phyloP scores from a whole-genome alignment of 2,329 filamentous ascomycete genomes.

The Microcyclospora pomicola region DNA sequence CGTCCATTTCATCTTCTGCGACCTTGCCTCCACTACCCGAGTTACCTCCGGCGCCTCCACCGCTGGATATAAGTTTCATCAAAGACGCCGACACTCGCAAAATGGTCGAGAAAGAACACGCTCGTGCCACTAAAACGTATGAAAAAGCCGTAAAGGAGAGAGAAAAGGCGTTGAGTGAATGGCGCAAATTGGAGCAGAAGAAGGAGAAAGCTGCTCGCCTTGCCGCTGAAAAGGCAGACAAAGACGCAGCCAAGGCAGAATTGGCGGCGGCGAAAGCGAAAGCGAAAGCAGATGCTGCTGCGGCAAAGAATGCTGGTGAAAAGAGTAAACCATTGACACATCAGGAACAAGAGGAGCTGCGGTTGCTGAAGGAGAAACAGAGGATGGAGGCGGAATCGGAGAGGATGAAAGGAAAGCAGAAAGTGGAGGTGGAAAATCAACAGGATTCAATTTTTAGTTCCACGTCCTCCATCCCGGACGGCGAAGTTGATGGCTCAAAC shows the following conservation, averaged over 20 bases:
- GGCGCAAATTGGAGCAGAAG: constrained; percentile 43
- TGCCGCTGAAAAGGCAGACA: constrained; percentile 23
- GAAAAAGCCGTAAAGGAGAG: constrained; percentile 53
- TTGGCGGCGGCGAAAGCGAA: constrained; percentile 21
- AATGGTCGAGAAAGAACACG: constrained; percentile 54
- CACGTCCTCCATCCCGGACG: background rate
- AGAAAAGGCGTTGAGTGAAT: constrained; percentile 49
- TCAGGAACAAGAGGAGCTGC: constrained; percentile 16
- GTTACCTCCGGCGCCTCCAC: constrained; percentile 36
- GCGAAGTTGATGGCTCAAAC: background rate
- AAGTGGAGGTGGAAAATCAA: background rate
- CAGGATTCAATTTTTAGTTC: background rate
- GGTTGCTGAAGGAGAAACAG: constrained; percentile 17
- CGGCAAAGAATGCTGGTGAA: constrained; percentile 19
- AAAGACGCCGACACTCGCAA: constrained; percentile 53
- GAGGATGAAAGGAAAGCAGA: constrained; percentile 18
- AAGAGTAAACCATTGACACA: constrained; percentile 8
- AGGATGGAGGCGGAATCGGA: constrained; percentile 20
- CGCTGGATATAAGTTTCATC: constrained; percentile 45
- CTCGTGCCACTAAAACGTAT: constrained; percentile 49
- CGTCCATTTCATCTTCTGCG: background rate
- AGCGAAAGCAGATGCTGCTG: constrained; percentile 18
- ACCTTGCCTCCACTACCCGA: constrained; percentile 35
- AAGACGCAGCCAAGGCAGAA: constrained; percentile 21
- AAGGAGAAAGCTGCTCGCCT: constrained; percentile 13